These are phyloP conservation scores for Neurospora sp. DNA, from an alignment of 495 filamentous ascomycete species.

Conservation along the genomic window DNA sequence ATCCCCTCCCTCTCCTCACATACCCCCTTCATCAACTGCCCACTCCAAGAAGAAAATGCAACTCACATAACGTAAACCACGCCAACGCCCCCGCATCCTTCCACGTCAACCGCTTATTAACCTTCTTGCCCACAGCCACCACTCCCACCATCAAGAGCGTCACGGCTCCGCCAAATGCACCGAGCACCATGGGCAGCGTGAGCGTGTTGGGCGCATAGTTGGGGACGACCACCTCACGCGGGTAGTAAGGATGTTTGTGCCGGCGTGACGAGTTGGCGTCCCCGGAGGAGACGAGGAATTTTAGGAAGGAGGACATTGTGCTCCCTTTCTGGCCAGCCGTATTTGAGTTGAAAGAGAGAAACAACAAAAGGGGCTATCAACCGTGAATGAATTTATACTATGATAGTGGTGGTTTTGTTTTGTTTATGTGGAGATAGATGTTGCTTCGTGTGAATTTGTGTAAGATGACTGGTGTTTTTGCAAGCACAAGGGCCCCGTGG, in stretches of 20 bases:
- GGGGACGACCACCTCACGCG: conserved; percentile 48
- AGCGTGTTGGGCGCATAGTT: conserved; percentile 46
- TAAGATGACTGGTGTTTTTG: neutral
- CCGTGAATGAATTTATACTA: no score
- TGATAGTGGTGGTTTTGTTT: neutral
- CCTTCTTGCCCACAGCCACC: conserved; percentile 27
- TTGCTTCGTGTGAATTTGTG: neutral
- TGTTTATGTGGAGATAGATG: neutral
- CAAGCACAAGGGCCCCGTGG: neutral
- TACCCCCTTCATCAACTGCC: neutral
- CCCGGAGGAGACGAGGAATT: neutral
- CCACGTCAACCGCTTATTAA: conserved; percentile 25
- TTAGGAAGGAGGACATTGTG: neutral
- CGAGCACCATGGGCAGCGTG: conserved; percentile 37
- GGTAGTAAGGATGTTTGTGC: conserved; percentile 59
- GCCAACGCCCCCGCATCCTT: conserved; percentile 35
- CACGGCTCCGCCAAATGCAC: conserved; percentile 35
- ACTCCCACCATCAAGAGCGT: conserved; percentile 34
- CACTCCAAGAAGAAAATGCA: neutral
- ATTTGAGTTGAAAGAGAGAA: neutral
- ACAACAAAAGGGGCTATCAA: neutral
- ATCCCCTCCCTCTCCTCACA: neutral
- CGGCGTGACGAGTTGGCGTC: neutral
- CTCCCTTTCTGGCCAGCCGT: neutral
- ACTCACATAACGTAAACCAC: conserved; percentile 51